Base-by-base conservation (phyloP, 305 asterid genomes). In the Lippia alba region DNA sequence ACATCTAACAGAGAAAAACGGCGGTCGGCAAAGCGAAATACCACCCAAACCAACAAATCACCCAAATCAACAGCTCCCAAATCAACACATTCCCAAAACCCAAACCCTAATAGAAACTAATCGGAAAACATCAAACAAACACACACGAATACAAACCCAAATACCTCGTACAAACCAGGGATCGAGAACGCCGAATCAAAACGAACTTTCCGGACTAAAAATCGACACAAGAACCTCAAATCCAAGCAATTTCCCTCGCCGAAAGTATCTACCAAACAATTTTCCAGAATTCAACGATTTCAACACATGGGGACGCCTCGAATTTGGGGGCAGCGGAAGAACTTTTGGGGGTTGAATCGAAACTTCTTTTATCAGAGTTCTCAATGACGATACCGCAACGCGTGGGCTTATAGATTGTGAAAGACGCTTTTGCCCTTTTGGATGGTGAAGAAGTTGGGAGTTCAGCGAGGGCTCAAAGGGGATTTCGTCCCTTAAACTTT, bases 111-210 rank as follows among this genome's bases (percentile, higher is more conserved):
- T 20, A 56, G 30, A 41, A 73, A 53, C 24, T 33, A 10, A 56
- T 30, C 36, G 6, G 53, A 67, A 66, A 55, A 1, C 0, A 9
- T 33, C 16, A 20, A 56, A 73, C 2, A 66, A 55, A 3, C 0
- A 3, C 45, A 20, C 33, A 61, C 70, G 3, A 15, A 17, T 54
- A 53, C 39, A 15, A 24, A 50, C 62, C 34, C 5, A 62, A 19
- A 66, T n/a, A 19, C 48, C 10, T 8, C 51, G 59, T 4, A 50
- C 78, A 56, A 53, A 74, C 84, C 81, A 56, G 70, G 49, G 72
- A 74, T 64, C 70, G 59, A 46, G 62, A 53, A 46, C n/a, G 66
- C 68, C 49, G 67, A 71, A 79, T 67, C 76, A 61, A 55, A 54
- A 56, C 10, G 10, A 5, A 19, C 11, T 16, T 57, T 2, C 30